These are phyloP conservation scores for Colletotrichum paranaense DNA, from an alignment of 2,329 filamentous ascomycete genomes.

Conservation along the genomic window DNA sequence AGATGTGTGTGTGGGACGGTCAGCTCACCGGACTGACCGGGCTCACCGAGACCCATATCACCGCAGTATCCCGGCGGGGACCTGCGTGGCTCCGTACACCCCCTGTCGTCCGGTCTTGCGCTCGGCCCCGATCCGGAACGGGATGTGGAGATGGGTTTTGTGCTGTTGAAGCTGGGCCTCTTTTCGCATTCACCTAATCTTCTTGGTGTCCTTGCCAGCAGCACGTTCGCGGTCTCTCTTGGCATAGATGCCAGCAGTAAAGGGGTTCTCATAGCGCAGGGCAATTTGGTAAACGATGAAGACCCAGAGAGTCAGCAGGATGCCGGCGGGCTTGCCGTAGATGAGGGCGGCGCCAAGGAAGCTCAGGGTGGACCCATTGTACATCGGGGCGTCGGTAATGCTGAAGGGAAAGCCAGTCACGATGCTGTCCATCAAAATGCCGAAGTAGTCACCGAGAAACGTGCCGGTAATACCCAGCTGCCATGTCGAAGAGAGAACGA, in stretches of 20 bases:
- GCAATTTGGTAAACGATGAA: slow-evolving; percentile 83
- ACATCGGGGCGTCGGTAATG: slow-evolving; percentile 92
- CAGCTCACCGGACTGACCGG: slow-evolving; percentile 27
- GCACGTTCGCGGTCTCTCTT: slow-evolving; percentile 77
- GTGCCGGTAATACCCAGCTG: slow-evolving; percentile 94
- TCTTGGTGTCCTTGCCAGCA: slow-evolving; percentile 59
- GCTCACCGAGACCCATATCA: slow-evolving; percentile 18
- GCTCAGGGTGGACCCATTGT: slow-evolving; percentile 91
- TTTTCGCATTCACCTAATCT: slow-evolving; percentile 56
- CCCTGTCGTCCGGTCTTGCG: slow-evolving; percentile 30
- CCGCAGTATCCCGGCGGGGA: slow-evolving; percentile 6
- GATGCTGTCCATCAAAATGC: slow-evolving; percentile 94
- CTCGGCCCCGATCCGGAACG: slow-evolving; percentile 26
- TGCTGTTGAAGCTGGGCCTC: slow-evolving; percentile 37
- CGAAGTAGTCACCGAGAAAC: slow-evolving; percentile 98
- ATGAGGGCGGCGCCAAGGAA: slow-evolving; percentile 90
- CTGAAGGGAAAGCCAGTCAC: slow-evolving; percentile 98
- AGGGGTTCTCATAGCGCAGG: slow-evolving; percentile 90
- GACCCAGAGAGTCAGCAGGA: slow-evolving; percentile 81
- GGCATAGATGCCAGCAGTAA: slow-evolving; percentile 91
- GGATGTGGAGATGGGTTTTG: slow-evolving; percentile 10
- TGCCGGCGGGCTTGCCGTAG: slow-evolving; percentile 87
- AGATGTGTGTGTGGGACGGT: slow-evolving; percentile 9
- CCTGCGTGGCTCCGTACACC: slow-evolving; percentile 28
- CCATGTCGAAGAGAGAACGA: slow-evolving; percentile 92